Base-by-base conservation (phyloP, 1,284 basidiomycete species). In the Trichosporon sp. region DNA sequence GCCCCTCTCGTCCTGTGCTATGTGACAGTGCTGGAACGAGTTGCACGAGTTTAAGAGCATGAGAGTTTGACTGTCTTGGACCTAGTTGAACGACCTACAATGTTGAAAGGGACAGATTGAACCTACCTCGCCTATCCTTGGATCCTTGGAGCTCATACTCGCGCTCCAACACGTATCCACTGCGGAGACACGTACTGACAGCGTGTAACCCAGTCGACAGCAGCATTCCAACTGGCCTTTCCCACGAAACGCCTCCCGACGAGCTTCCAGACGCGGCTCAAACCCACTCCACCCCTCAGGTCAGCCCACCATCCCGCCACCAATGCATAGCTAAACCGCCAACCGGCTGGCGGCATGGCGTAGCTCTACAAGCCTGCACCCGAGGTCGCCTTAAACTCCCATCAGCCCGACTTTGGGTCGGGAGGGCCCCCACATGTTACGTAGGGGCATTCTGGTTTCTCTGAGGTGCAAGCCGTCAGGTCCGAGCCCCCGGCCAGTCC, bases 381-480 rank as follows among this genome's bases (percentile, higher is more conserved):
- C 56, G 56, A 31, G 29, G 15, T 9, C 15, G 21, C 56, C 21
- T 31, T 60, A 25, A 60, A 60, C 56, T 60, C 56, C 56, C 29
- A 32, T 29, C 56, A 31, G 29, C 29, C 27, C 18, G 18, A 60
- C 56, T 60, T 60, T 32, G 56, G 56, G 56, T 60, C 56, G 27
- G 29, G 15, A 60, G 56, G 56, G 56, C 56, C 56, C n/a, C 56
- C 56, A 60, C 56, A 60, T 60, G 56, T 60, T 31, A 29, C 56
- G 56, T 60, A 60, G 56, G 47, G 18, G 29, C 29, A 2, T 60
- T 15, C 56, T 31, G 56, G 29, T 60, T n/a, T 23, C 29, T 31
- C 56, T 60, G 29, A 29, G 21, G 23, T n/a, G 18, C 15, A 6
- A 29, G 27, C 56, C 27, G n/a, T 9, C 29, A 12, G 27, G 1